These are phyloP conservation scores for Orbilia javanica DNA, from an alignment of 2,329 filamentous ascomycete species.

Conservation along the genomic window DNA sequence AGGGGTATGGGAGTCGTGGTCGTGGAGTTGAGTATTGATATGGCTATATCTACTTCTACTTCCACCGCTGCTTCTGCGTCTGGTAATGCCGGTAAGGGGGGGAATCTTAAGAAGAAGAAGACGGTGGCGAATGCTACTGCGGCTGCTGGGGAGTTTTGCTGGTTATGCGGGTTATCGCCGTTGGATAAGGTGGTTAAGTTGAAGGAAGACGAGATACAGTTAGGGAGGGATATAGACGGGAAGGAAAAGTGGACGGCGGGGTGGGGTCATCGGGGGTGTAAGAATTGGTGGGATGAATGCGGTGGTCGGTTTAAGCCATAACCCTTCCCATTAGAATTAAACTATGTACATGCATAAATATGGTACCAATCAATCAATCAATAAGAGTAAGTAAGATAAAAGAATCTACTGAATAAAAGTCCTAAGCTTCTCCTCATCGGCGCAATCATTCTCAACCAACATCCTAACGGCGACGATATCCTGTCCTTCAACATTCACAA, in stretches of 20 bases:
- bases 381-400: no score
- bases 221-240: constrained; percentile 14
- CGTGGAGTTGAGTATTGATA: constrained; percentile 21
- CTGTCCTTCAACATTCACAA: constrained; percentile 63
- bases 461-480: constrained; percentile 61
- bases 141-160: constrained; percentile 41
- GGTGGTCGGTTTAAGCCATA: background rate
- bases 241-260: constrained; percentile 22
- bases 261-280: constrained; percentile 50
- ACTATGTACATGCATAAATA: no score
- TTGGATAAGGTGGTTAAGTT: constrained; percentile 15
- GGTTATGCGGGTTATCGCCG: constrained; percentile 40
- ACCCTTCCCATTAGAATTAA: background rate
- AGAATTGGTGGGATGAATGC: constrained; percentile 45
- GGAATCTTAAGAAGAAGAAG: background rate
- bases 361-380: no score
- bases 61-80: no score
- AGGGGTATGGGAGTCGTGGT: constrained; percentile 32
- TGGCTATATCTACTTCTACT: constrained; percentile 6
- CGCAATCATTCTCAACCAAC: constrained; percentile 41
- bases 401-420: background rate
- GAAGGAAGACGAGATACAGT: constrained; percentile 23
- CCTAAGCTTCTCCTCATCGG: constrained; percentile 17
- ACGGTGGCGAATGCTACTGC: no score
- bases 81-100: background rate